Conservation (phyloP, 208 protist genomes). For the Crithidia fasciculata region DNA sequence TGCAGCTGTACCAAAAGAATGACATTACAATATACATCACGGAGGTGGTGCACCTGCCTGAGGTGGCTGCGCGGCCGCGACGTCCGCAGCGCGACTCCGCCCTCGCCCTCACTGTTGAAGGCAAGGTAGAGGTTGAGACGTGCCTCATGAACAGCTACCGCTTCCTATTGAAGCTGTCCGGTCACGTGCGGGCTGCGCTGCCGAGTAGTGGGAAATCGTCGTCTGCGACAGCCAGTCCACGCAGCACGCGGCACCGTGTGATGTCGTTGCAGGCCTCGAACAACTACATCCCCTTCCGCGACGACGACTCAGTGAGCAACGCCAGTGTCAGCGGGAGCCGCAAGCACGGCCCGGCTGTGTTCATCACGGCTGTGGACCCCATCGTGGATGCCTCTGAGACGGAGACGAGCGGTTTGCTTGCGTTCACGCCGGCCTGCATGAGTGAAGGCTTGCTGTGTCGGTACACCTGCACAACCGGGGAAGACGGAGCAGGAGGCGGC, state of each 20-base stretch:
- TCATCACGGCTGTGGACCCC: conserved; percentile 30
- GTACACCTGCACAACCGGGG: conserved; percentile 22
- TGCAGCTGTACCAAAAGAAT: conserved; percentile 66
- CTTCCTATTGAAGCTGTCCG: conserved; percentile 71
- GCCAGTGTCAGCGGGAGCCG: conserved; percentile 11
- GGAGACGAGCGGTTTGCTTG: conserved; percentile 24
- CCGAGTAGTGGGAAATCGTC: conserved; percentile 15
- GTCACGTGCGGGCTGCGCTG: conserved; percentile 39
- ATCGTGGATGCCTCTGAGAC: conserved; percentile 36
- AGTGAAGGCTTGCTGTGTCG: conserved; percentile 29
- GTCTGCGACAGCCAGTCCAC: conserved; percentile 4
- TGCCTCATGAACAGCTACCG: conserved; percentile 83
- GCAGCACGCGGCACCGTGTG: conserved; percentile 30
- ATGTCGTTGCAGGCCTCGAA: conserved; percentile 31
- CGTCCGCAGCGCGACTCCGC: background rate
- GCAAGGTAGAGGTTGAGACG: conserved; percentile 73
- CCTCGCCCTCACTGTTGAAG: conserved; percentile 31
- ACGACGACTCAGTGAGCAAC: conserved; percentile 13
- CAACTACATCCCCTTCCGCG: conserved; percentile 27
- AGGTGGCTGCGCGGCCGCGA: conserved; percentile 13
- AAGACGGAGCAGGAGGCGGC: background rate
- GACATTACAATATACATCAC: conserved; percentile 76
- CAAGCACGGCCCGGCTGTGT: conserved; percentile 24
- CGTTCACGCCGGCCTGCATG: conserved; percentile 37
- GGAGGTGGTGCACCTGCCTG: conserved; percentile 77